Evolutionary conservation across 2,329 filamentous ascomycete genomes (phyloP), one percentile per base, ranked within the genome.

Genomic region (Aaosphaeria arxii): DNA sequence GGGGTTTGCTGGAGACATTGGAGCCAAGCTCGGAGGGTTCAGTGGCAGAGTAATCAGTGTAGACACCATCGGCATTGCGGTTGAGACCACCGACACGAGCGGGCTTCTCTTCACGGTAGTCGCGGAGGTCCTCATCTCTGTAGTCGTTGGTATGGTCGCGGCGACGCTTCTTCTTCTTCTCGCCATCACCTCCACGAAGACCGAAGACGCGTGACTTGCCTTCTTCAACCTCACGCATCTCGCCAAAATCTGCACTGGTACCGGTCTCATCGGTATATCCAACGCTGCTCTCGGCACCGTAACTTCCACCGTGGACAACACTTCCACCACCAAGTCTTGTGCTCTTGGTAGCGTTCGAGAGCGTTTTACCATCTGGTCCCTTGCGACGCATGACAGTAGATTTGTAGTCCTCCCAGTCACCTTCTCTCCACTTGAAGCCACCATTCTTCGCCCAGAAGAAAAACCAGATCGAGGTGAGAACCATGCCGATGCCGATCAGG

Each of bases 401-500:
- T 70, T 97, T 97, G 82, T 99, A 99, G 64, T 99, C 94, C 5
- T 97, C 92, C 92, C 94, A 99, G 72, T 99, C 94, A 33, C 83
- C 79, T 54, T 95, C 76, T 42, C 81, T 81, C 79, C 91, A 97
- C 54, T 88, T 77, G 75, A 97, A 96, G 11, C 94, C 94, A 52
- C 94, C 94, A 61, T 97, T 96, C 74, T 88, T 92, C 48, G 92
- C 92, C 88, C 89, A 95, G 59, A 71, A 95, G 81, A 99, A 97
- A 80, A 99, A 96, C 91, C 94, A 99, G 64, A 97, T 90, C 28
- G 80, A 82, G 0, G 78, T 81, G 4, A 88, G 50, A 28, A 94
- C 87, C 65, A 97, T 87, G 31, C 75, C 83, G 1, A 85, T 84
- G 32, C 89, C 90, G 45, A 97, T 83, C 13, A 96, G 70, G 7